Evolutionary conservation across 768 basidiomycete genomes (phyloP).

Genomic region (Pisolithus orientalis): DNA sequence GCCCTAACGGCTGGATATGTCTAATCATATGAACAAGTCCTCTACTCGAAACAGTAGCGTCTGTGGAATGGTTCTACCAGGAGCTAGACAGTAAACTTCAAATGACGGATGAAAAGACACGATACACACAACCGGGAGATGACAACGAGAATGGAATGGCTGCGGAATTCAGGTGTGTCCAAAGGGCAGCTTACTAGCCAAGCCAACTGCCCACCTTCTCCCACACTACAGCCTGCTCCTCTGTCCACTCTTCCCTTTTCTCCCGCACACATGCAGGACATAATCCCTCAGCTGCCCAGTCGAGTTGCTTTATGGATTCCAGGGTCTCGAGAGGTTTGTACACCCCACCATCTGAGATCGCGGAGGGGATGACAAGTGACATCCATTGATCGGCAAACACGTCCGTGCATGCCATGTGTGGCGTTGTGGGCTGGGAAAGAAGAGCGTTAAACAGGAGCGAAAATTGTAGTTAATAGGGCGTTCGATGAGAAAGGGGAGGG

Average conservation of each 20-base stretch:
- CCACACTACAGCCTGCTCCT: constrained; percentile 58
- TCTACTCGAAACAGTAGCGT: no score
- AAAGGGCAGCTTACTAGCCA: background rate
- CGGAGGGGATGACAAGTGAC: constrained; percentile 59
- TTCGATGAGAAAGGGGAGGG: background rate
- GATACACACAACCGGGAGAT: no score
- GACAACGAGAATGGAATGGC: no score
- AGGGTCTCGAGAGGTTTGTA: constrained; percentile 71
- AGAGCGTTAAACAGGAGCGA: background rate
- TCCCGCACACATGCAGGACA: constrained; percentile 52
- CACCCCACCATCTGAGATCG: constrained; percentile 54
- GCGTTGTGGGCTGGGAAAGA: constrained; percentile 38
- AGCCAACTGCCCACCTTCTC: constrained; percentile 56
- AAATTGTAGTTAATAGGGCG: background rate
- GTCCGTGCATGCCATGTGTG: constrained; percentile 72
- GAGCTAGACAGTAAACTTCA: no score
- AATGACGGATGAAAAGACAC: no score
- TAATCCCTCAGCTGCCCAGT: constrained; percentile 55
- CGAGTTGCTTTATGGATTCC: constrained; percentile 47
- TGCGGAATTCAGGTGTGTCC: no score
- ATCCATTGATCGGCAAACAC: constrained; percentile 70
- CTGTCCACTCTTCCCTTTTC: constrained; percentile 62
- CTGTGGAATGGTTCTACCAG: no score
- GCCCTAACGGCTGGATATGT: no score
- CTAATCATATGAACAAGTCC: no score